Percentiles rank a stretch among this genome's conserved stretches.
These are phyloP conservation scores for Geranium incanum DNA, from an alignment of 441 rosid species.

Conservation along the genomic window DNA sequence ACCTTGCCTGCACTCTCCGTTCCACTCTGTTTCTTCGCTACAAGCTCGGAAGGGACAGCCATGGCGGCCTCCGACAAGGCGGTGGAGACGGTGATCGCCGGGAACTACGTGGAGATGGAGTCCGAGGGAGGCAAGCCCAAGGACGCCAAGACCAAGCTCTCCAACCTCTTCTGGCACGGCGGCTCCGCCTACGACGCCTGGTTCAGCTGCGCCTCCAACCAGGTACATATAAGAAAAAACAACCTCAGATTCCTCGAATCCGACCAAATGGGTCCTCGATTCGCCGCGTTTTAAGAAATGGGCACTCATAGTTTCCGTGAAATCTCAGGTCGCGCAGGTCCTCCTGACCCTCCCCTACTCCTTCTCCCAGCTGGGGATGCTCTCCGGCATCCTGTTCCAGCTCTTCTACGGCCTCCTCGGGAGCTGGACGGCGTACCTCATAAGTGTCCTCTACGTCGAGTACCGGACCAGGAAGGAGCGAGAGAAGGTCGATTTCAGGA, in stretches of 20 bases:
- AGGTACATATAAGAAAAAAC: constrained; percentile 27
- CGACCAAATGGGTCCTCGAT: background rate
- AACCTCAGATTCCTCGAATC: too few species aligned
- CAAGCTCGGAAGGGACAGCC: background rate
- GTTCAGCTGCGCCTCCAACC: constrained; percentile 77
- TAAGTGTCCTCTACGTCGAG: constrained; percentile 63
- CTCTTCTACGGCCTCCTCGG: constrained; percentile 62
- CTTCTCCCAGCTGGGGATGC: constrained; percentile 68
- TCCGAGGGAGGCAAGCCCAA: constrained; percentile 47
- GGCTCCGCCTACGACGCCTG: constrained; percentile 76
- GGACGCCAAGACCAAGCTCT: constrained; percentile 50
- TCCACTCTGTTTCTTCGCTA: too few species aligned
- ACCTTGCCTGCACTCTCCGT: background rate
- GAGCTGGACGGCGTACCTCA: constrained; percentile 75
- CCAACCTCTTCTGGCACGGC: constrained; percentile 67
- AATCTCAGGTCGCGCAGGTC: constrained; percentile 62
- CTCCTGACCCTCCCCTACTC: constrained; percentile 68
- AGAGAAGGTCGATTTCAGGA: constrained; percentile 71
- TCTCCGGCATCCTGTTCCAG: constrained; percentile 65
- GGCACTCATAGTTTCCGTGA: background rate
- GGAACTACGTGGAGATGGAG: constrained; percentile 93
- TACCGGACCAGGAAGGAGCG: constrained; percentile 67
- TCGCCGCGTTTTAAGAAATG: background rate
- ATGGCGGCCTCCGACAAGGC: constrained; percentile 54
- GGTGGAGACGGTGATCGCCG: constrained; percentile 78